phyloP scores from a whole-genome alignment of 73 alveolate species.

The Stentor coeruleus region DNA sequence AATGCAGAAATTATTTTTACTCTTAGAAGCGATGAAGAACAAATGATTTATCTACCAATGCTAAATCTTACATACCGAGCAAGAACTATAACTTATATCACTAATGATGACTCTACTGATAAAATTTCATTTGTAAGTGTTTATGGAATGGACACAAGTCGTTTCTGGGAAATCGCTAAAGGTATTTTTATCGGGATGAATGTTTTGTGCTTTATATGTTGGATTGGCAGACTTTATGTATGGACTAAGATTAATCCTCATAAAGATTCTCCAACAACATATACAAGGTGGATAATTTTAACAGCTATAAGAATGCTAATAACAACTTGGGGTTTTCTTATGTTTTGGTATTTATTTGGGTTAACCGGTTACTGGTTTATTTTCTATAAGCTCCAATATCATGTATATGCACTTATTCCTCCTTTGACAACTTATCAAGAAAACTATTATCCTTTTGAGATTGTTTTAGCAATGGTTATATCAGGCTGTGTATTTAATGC shows the following conservation, averaged over 20 bases:
- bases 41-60: conserved; percentile 31
- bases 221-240: conserved; percentile 40
- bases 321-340: conserved; percentile 52
- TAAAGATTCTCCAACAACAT: conserved; percentile 34
- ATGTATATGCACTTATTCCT: conserved; percentile 62
- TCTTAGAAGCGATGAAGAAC: conserved; percentile 24
- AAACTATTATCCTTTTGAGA: conserved; percentile 44
- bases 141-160: conserved; percentile 50
- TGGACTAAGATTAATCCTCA: conserved; percentile 64
- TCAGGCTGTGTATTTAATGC: conserved; percentile 45
- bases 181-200: conserved; percentile 48
- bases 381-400: conserved; percentile 54
- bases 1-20: background rate
- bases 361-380: conserved; percentile 72
- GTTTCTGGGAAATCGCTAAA: conserved; percentile 46
- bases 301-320: conserved; percentile 35
- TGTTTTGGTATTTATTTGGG: conserved; percentile 68
- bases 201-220: conserved; percentile 40
- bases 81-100: conserved; percentile 8
- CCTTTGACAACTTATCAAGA: conserved; percentile 49
- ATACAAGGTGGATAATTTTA: conserved; percentile 29
- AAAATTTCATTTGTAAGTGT: conserved; percentile 53
- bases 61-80: conserved; percentile 43
- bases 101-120: background rate
- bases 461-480: conserved; percentile 56